Base-by-base conservation (phyloP, 495 filamentous ascomycete genomes). In the Talaromyces stipitatus region DNA sequence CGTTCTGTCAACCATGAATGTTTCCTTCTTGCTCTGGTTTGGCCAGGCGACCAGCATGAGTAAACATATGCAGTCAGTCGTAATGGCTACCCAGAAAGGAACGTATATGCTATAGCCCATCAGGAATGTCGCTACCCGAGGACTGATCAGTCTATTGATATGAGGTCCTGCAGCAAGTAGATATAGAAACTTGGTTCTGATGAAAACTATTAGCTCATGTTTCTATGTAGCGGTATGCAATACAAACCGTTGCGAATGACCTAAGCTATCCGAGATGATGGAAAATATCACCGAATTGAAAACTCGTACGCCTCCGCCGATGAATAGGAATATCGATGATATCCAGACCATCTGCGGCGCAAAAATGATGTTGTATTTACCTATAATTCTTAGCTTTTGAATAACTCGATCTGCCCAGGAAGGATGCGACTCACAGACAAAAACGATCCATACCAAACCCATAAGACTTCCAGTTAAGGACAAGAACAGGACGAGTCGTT, bases 291-390 rank as follows among this genome's bases (percentile, higher is more conserved):
- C 62, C 22, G 61, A 53, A 12, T 64, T 64, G 4, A 58, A 56
- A 4, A 63, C 55, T 22, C 58, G 54, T 16, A 60, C 57, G n/a
- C 62, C 63, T 32, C 62, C 62, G 16, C 62, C 62, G 29, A 65
- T 33, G 33, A 57, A 63, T 1, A 63, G 57, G 45, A 65, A 65
- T 22, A 57, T 12, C 20, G 62, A 59, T 33, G 62, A 65, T 2
- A 53, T 54, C 62, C 62, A 65, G 14, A 47, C 16, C 43, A 47
- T 10, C 0, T 6, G 43, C 1, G 43, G 43, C 3, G 43, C 10
- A 23, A 47, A 47, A 11, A 47, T 26, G 1, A 22, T 24, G 18
- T 20, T 20, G 10, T 22, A 26, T 47, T 22, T 22, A 26, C 43
- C 43, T 47, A 18, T 2, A 33, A 33, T 14, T n/a, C 0, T 33